phyloP scores from a whole-genome alignment of 75 land plant genomes.

The Pinus taeda region DNA sequence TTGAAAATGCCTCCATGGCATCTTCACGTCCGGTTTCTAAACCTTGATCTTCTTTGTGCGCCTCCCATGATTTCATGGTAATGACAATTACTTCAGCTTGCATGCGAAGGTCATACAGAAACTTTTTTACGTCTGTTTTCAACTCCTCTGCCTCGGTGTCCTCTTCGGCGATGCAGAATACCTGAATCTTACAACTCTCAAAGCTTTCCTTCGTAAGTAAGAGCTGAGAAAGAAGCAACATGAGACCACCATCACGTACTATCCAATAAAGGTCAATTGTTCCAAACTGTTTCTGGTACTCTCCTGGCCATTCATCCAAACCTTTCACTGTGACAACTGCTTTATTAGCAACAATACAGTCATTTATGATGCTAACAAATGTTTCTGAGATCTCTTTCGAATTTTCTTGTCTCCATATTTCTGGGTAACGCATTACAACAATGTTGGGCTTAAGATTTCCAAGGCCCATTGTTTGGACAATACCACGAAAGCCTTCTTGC shows the following conservation, averaged over 20 bases:
- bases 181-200: slow-evolving; percentile 98
- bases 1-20: slow-evolving; percentile 84
- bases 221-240: slow-evolving; percentile 96
- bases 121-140: slow-evolving; percentile 93
- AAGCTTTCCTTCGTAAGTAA: slow-evolving; percentile 92
- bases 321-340: slow-evolving; percentile 99
- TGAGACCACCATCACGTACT: slow-evolving; percentile 97
- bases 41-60: slow-evolving; percentile 53
- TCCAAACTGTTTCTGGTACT: slow-evolving; percentile 95
- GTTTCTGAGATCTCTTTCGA: slow-evolving; percentile 68
- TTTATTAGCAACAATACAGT: slow-evolving; percentile 97
- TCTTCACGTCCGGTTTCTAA: slow-evolving; percentile 67
- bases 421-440: slow-evolving; percentile 99
- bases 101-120: slow-evolving; percentile 97
- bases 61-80: slow-evolving; percentile 96
- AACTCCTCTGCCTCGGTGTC: slow-evolving; percentile 91
- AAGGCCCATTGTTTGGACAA: slow-evolving; percentile 99
- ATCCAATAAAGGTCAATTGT: slow-evolving; percentile 99
- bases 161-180: slow-evolving; percentile 98
- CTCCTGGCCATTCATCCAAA: slow-evolving; percentile 98
- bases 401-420: slow-evolving; percentile 96
- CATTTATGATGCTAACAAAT: slow-evolving; percentile 95
- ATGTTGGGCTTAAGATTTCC: slow-evolving; percentile 98
- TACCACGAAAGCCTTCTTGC: slow-evolving; percentile 85
- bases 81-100: slow-evolving; percentile 97